Base-by-base conservation (phyloP, 805 yeast species). In the Priceomyces fermenticarens region DNA sequence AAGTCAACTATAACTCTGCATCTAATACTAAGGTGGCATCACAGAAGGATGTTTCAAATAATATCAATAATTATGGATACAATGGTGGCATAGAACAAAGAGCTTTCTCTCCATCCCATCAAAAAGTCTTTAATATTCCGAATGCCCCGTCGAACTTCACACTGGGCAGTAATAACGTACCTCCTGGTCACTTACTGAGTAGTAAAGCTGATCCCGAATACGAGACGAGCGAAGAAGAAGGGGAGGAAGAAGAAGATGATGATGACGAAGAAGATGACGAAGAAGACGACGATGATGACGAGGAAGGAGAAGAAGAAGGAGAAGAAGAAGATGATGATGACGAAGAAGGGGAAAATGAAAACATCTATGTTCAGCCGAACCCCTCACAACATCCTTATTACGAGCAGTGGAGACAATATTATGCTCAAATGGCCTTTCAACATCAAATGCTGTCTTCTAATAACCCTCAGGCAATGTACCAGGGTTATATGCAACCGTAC, bases 321-420 rank as follows among this genome's bases (percentile, higher is more conserved):
- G 42, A 49, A 14, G 43, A 38, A 12, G 42, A 38, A 10, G 30
- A 35, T 10, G 38, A 35, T 9, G 38, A 35, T 9, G 27, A 29
- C 13, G 13, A 20, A 32, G 51, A 42, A n/a, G 17, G 25, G 11
- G 16, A 35, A 17, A 30, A 33, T 25, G 26, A 16, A 9, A 27
- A 33, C 33, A 33, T 29, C 3, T 25, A 35, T 16, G 26, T 31
- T 20, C 39, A 23, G 36, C 35, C n/a, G 39, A 4, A 37, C 39
- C 15, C 37, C 36, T 10, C 39, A 38, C 53, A 47, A 28, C 65
- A 63, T 41, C 65, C 67, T 7, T 60, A 62, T 42, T 60, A 63
- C 38, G 57, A 56, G 29, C 70, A 66, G 43, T 67, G 72, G 71
- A 60, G 58, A 34, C 62, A 58, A 38, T 67, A 67, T 47, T 67